Percentiles rank a stretch among this genome's conserved stretches.
Conservation (phyloP, 169 alveolate species). For the Plasmodium relictum region DNA sequence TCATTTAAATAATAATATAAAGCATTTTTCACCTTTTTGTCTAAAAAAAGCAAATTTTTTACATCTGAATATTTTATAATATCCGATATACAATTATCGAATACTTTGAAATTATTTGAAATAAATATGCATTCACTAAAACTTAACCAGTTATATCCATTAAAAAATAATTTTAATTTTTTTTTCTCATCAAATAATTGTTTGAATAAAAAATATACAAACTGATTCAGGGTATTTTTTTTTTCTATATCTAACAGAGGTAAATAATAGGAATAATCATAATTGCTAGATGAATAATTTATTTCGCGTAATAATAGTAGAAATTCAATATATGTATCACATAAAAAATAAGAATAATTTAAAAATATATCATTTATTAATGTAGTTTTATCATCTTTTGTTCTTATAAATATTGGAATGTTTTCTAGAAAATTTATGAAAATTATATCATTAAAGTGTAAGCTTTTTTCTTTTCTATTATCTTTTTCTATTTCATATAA, state of each 20-base stretch:
- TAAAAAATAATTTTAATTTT: slow-evolving; percentile 48
- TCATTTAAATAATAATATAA: slow-evolving; percentile 32
- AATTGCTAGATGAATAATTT: slow-evolving; percentile 18
- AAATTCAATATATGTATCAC: slow-evolving; percentile 32
- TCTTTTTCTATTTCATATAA: slow-evolving; percentile 3
- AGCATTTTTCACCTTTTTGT: slow-evolving; percentile 13
- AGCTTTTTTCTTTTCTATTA: not conserved
- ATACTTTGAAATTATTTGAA: slow-evolving; percentile 11
- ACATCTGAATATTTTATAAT: slow-evolving; percentile 35
- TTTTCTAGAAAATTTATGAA: slow-evolving; percentile 3
- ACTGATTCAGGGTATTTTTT: not conserved
- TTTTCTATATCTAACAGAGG: slow-evolving; percentile 19
- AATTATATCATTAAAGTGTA: not conserved
- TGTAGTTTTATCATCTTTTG: slow-evolving; percentile 7
- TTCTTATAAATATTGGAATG: slow-evolving; percentile 29
- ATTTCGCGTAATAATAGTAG: slow-evolving; percentile 32
- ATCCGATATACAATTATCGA: slow-evolving; percentile 8
- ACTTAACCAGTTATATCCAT: slow-evolving; percentile 34
- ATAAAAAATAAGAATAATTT: slow-evolving; percentile 3
- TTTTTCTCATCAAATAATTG: slow-evolving; percentile 56
- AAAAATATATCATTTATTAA: slow-evolving; percentile 7
- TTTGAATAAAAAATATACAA: slow-evolving; percentile 6
- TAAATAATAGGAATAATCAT: slow-evolving; percentile 27
- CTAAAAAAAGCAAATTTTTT: slow-evolving; percentile 33
- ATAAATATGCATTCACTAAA: slow-evolving; percentile 56